Evolutionary conservation across 805 yeast genomes (phyloP).

Genomic region (Candida ortonii): DNA sequence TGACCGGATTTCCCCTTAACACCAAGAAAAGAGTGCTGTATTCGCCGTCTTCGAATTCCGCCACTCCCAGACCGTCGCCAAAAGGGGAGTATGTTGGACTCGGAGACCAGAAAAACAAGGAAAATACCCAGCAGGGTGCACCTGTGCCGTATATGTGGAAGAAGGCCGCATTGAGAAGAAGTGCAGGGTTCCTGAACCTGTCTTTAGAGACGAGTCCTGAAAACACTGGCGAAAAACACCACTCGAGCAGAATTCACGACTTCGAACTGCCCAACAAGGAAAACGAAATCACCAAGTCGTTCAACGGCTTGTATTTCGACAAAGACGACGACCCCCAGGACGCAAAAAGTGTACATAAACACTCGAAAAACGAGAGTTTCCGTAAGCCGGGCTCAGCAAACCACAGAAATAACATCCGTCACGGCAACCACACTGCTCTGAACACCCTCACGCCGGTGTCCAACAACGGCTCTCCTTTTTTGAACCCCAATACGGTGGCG

Average conservation of each 20-base stretch:
- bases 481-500: constrained; percentile 19
- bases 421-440: neutral
- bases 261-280: constrained; percentile 19
- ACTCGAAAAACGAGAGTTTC: constrained; percentile 1
- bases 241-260: constrained; percentile 1
- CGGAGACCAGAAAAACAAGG: constrained; percentile 11
- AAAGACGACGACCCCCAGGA: constrained; percentile 13
- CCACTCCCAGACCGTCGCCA: constrained; percentile 22
- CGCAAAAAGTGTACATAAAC: constrained; percentile 4
- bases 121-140: constrained; percentile 7
- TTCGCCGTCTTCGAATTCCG: constrained; percentile 25
- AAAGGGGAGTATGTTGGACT: constrained; percentile 7
- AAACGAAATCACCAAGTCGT: constrained; percentile 33
- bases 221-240: neutral
- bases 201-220: constrained; percentile 41
- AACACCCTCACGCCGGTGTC: constrained; percentile 17
- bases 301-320: constrained; percentile 33
- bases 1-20: constrained; percentile 30
- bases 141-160: constrained; percentile 16
- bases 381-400: neutral
- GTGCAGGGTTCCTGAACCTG: constrained; percentile 50
- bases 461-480: constrained; percentile 24
- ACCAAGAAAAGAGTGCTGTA: constrained; percentile 28
- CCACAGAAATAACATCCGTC: neutral
- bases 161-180: constrained; percentile 42